Evolutionary conservation across 2,329 filamentous ascomycete species (phyloP), one percentile per base, ranked within the genome.

Genomic region (Xylariaceae sp.): DNA sequence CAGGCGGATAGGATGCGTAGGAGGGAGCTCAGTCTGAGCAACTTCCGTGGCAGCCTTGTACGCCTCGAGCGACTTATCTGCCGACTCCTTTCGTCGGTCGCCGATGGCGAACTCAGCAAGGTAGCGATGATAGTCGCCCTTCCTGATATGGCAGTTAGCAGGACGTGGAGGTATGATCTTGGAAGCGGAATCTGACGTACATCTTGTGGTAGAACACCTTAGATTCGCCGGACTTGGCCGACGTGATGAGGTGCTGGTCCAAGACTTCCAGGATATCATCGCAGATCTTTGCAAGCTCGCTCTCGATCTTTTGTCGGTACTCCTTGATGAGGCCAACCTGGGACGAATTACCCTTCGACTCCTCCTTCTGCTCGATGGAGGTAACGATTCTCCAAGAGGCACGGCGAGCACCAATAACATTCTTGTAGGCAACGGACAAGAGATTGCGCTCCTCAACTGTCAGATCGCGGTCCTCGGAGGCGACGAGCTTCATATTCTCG

Each of bases 121-220:
- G 82, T 97, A 97, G 76, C 93, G 92, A 88, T 97, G 92, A 86
- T 97, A 97, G 81, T 97, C 93, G 79, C 93, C 93, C 91, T 96
- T 97, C 93, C 93, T 96, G 48, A 49, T 41, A n/a, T 44, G 67
- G 74, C 65, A 7, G 53, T 64, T 57, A 63, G 48, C 65, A 53
- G 50, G 20, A 49, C 58, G 41, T 60, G 58, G 51, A 59, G 7
- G 21, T 2, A 54, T 29, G 57, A 6, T 18, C 20, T 21, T 43
- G 48, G 48, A 6, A 45, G 23, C 40, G n/a, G n/a, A 54, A 26
- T 7, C 42, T 60, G 57, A 74, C 85, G 68, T 78, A 96, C 92
- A 98, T 98, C 89, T 98, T 98, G 89, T 98, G 93, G 83, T 97
- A 97, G 83, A 98, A 98, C 71, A 98, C 93, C 88, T 97, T 97